Base-by-base conservation (phyloP, 108 stramenopile species). In the Pseudonitzschia multiseries region DNA sequence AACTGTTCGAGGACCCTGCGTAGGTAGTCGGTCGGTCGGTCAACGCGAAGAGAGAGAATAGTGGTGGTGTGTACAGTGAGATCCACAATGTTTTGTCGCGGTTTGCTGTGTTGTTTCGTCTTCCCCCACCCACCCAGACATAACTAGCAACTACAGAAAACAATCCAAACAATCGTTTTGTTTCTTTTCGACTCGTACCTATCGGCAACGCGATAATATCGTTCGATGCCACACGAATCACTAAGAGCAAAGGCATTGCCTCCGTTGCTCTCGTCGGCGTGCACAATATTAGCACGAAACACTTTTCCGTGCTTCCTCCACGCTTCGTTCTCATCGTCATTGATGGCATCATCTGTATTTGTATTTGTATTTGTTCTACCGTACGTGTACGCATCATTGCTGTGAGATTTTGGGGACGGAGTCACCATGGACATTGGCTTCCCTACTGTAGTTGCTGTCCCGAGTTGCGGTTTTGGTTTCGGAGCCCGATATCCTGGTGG, bases 1-100 rank as follows among this genome's bases (percentile, higher is more conserved):
- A 81, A 85, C 40, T 85, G 77, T 51, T 81, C 77, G 61, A 85
- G 43, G 28, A 85, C 84, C 83, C 80, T 63, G n/a, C n/a, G n/a
- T n/a, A n/a, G n/a, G n/a, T n/a, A n/a, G n/a, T n/a, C n/a, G n/a
- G n/a, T n/a, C n/a, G n/a, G n/a, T n/a, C n/a, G n/a, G n/a, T n/a
- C n/a, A n/a, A 40, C 5, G 13, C 28, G 24, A 27, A 48, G 17
- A 18, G 20, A 71, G 52, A 68, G 20, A 26, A 68, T 12, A 51
- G 52, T 9, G 52, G 9, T 36, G 36, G 13, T 26, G n/a, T 24
- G 13, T n/a, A 21, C 8, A 15, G 18, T 52, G 52, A 18, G 52
- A 52, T 52, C 52, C n/a, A 52, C 4, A 18, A 52, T 18, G 18
- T 52, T 20, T 31, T 64, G n/a, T 36, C 29, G n/a, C n/a, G n/a